Evolutionary conservation across 805 yeast species (phyloP).

Genomic region (Groenewaldozyma tartarivorans): DNA sequence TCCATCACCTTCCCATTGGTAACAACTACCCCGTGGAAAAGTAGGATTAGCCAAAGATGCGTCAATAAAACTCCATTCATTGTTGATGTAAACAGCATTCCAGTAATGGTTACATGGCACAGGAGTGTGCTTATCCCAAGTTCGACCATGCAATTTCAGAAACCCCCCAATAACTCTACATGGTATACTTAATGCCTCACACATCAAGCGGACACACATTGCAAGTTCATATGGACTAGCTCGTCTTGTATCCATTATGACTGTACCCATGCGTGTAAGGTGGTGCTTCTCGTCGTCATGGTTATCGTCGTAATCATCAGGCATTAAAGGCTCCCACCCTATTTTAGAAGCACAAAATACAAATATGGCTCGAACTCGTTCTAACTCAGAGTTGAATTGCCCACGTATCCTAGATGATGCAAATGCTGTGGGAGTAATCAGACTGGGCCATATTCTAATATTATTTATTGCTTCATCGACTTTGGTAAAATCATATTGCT

Average conservation of each 20-base stretch:
- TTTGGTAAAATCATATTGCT: conserved; percentile 15
- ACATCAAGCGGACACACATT: conserved; percentile 62
- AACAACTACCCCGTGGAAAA: conserved; percentile 40
- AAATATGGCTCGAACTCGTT: conserved; percentile 56
- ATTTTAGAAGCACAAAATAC: conserved; percentile 54
- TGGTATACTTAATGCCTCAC: conserved; percentile 58
- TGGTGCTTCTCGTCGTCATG: conserved; percentile 17
- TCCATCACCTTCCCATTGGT: conserved; percentile 24
- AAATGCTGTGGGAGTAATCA: conserved; percentile 45
- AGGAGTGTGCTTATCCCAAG: conserved; percentile 31
- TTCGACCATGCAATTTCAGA: conserved; percentile 66
- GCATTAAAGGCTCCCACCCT: conserved; percentile 29
- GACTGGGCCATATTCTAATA: conserved; percentile 30
- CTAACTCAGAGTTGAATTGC: conserved; percentile 44
- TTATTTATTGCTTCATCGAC: conserved; percentile 23
- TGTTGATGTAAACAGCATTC: conserved; percentile 69
- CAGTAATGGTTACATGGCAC: conserved; percentile 74
- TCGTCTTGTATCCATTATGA: conserved; percentile 34
- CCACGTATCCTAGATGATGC: conserved; percentile 44
- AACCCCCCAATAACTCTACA: conserved; percentile 76
- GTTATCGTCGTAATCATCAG: conserved; percentile 14
- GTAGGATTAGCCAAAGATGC: conserved; percentile 53
- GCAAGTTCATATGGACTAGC: conserved; percentile 69
- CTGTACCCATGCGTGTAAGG: conserved; percentile 13
- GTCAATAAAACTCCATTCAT: conserved; percentile 75